Conservation (phyloP, 495 filamentous ascomycete species). For the Neurospora tetraspora region DNA sequence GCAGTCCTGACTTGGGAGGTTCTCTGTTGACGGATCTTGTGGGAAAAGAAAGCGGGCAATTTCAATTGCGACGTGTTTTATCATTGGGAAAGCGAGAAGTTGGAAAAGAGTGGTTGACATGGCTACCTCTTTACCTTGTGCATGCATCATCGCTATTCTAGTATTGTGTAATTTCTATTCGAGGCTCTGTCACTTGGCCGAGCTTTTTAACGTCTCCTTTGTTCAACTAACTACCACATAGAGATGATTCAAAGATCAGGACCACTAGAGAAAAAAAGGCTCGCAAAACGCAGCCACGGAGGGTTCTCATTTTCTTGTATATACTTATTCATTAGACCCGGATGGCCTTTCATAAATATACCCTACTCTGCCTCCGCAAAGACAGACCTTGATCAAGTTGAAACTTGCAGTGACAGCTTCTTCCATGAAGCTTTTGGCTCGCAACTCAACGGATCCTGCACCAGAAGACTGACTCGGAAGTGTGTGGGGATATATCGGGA, state of each 20-base stretch:
- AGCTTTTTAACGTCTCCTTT: not conserved
- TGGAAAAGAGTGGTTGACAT: not conserved
- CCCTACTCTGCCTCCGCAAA: not conserved
- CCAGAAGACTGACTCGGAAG: not conserved
- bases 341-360: not conserved
- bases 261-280: not conserved
- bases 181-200: not conserved
- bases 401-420: not conserved
- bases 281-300: not conserved
- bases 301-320: not conserved
- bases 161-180: slow-evolving; percentile 34
- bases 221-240: not conserved
- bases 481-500: not conserved
- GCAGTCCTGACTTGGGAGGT: not conserved
- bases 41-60: not conserved
- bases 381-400: not conserved
- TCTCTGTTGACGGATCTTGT: slow-evolving; percentile 1
- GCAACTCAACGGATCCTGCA: not conserved
- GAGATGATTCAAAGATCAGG: not conserved
- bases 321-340: not conserved
- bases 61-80: not conserved
- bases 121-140: not conserved
- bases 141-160: slow-evolving; percentile 17
- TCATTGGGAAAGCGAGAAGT: slow-evolving; percentile 3
- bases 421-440: not conserved